phyloP scores from a whole-genome alignment of 192 early-diverging fungal species.

The Gaertneriomyces sp. region DNA sequence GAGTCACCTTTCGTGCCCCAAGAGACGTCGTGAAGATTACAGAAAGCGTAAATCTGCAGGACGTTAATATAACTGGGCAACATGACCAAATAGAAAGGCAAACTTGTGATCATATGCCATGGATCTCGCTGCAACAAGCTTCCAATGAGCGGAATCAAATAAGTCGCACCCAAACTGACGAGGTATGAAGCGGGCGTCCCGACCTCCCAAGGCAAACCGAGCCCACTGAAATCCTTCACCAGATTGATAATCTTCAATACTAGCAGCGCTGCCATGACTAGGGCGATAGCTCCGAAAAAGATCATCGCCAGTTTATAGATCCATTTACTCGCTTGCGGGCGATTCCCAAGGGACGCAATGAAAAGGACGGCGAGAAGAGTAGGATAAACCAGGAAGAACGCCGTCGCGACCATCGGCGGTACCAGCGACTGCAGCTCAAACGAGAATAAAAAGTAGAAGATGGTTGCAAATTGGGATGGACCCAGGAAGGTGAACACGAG shows the following conservation, averaged over 20 bases:
- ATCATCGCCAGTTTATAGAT: conserved; percentile 31
- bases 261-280: conserved; percentile 26
- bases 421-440: conserved; percentile 22
- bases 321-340: conserved; percentile 45
- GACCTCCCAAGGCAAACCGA: conserved; percentile 15
- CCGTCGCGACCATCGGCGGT: conserved; percentile 3
- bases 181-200: conserved; percentile 14
- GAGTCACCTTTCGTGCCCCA: conserved; percentile 96
- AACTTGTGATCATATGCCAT: conserved; percentile 74
- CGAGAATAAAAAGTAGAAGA: conserved; percentile 28
- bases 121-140: conserved; percentile 67
- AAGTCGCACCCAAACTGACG: conserved; percentile 54
- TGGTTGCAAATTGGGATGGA: conserved; percentile 26
- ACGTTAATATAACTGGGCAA: conserved; percentile 89
- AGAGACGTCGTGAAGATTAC: conserved; percentile 78
- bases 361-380: conserved; percentile 33
- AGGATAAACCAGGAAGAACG: conserved; percentile 29
- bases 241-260: conserved; percentile 22
- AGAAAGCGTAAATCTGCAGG: conserved; percentile 78
- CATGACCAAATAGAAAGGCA: conserved; percentile 69
- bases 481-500: conserved; percentile 55
- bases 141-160: conserved; percentile 63
- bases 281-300: conserved; percentile 53
- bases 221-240: conserved; percentile 17
- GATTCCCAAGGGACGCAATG: conserved; percentile 45